Evolutionary conservation across 2,329 filamentous ascomycete genomes (phyloP), one percentile per base, ranked within the genome.

Genomic region (Verticillium nubilum): DNA sequence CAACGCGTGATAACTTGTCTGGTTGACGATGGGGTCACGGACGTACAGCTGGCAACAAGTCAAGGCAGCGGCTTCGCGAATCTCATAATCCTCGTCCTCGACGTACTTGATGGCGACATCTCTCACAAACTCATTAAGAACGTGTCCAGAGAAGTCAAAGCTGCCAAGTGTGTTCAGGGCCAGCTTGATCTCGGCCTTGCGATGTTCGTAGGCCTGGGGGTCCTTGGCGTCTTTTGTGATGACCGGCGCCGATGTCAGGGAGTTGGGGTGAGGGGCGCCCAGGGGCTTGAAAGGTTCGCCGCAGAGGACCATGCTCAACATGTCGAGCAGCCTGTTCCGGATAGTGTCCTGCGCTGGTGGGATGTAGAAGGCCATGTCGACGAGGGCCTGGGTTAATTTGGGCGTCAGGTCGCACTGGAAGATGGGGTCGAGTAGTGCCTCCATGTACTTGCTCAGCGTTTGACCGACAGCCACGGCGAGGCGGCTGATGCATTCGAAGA

Each of bases 341-440:
- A 99, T 98, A 6, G 87, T 93, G 2, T 90, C 84, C 70, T 96
- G 95, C 60, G 97, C 92, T 0, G 96, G 92, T 0, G 94, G 95
- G 54, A 99, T 97, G 71, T 99, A 98, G 70, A 98, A 96, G 28
- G 95, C 95, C 91, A 99, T 97, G 69, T 99, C 96, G 25, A 98
- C 93, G 58, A 99, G 80, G 2, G 96, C 96, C 71, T 98, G 93
- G 0, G 94, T 97, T 26, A 99, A 83, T 65, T 96, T 95, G 59
- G 94, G 90, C 37, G 92, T 97, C 57, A 99, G 81, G 55, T 96
- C 95, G 71, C 95, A 99, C 17, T 92, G 93, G 74, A 99, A 99
- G 61, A 99, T 97, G 12, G 96, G 93, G 67, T 97, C 94, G 10
- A 99, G 83, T 28, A 99, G 79, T 13, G 93, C 91, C 71, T 97